Conservation (phyloP, 805 yeast genomes). For the Saccharomycopsis sp. region DNA sequence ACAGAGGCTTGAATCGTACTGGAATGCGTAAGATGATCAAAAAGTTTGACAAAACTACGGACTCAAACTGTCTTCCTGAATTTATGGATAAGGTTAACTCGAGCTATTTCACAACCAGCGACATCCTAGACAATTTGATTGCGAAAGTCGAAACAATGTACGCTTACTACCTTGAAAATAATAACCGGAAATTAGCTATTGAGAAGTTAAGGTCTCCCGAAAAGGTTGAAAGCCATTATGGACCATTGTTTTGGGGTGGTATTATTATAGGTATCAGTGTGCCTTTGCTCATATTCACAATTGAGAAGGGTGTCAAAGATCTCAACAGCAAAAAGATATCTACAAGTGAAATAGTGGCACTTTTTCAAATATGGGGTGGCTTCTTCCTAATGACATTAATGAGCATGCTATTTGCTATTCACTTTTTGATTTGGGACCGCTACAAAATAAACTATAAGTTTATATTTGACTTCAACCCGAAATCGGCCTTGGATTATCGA, state of each 20-base stretch:
- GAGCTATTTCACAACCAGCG: constrained; percentile 57
- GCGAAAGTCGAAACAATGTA: constrained; percentile 61
- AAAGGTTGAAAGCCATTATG: constrained; percentile 31
- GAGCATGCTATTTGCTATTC: constrained; percentile 55
- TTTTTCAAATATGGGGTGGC: constrained; percentile 92
- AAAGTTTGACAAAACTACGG: constrained; percentile 76
- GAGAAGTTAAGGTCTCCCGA: constrained; percentile 56
- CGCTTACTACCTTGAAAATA: constrained; percentile 59
- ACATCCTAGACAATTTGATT: constrained; percentile 57
- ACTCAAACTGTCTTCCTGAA: constrained; percentile 34
- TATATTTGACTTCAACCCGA: constrained; percentile 79
- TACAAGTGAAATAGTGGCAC: constrained; percentile 41
- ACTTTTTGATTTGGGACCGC: constrained; percentile 65
- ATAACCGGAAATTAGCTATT: constrained; percentile 59
- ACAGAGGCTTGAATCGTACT: constrained; percentile 70
- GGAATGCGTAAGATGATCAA: constrained; percentile 86
- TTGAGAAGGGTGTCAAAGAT: constrained; percentile 43
- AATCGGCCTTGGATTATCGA: constrained; percentile 56
- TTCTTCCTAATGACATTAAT: constrained; percentile 62
- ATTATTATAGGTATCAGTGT: constrained; percentile 60
- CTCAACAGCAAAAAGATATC: constrained; percentile 25
- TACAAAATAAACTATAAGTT: constrained; percentile 84
- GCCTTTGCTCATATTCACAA: constrained; percentile 58
- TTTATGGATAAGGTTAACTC: constrained; percentile 55
- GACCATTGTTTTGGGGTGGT: constrained; percentile 53